phyloP scores from a whole-genome alignment of 768 basidiomycete species.

The Ramaria sp. region DNA sequence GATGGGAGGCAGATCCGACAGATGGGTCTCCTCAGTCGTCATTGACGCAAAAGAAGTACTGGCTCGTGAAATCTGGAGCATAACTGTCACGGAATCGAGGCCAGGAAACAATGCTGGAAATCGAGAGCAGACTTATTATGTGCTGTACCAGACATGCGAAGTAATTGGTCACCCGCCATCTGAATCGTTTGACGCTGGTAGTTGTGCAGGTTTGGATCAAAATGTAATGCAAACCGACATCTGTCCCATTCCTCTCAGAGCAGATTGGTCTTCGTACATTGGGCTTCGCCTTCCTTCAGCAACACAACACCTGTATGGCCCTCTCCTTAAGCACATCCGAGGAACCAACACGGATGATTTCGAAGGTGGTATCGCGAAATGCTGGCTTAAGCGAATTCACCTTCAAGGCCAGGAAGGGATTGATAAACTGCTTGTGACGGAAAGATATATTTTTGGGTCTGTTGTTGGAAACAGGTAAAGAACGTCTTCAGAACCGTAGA shows the following conservation, averaged over 20 bases:
- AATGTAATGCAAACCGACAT: no score
- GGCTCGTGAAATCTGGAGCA: slow-evolving; percentile 47
- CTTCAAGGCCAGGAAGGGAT: slow-evolving; percentile 31
- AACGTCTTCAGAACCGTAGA: background rate
- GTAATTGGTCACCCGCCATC: slow-evolving; percentile 38
- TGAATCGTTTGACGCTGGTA: background rate
- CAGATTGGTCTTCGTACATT: slow-evolving; percentile 61
- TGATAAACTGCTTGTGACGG: slow-evolving; percentile 39
- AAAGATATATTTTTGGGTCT: slow-evolving; percentile 56
- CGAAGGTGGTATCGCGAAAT: slow-evolving; percentile 50
- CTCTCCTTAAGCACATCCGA: slow-evolving; percentile 33
- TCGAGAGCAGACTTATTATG: slow-evolving; percentile 31
- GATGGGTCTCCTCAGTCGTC: slow-evolving; percentile 29
- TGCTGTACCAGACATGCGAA: slow-evolving; percentile 65
- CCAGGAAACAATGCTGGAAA: background rate
- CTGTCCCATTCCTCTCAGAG: slow-evolving; percentile 27
- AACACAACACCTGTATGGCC: slow-evolving; percentile 9
- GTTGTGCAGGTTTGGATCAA: no score
- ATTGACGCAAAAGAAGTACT: slow-evolving; percentile 42
- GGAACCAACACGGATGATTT: slow-evolving; percentile 72
- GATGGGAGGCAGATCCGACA: slow-evolving; percentile 19
- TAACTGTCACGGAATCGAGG: slow-evolving; percentile 23
- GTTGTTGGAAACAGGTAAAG: slow-evolving; percentile 62
- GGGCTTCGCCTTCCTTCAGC: slow-evolving; percentile 12
- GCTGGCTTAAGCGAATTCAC: slow-evolving; percentile 42